These are phyloP conservation scores for Gracilariopsis chorda DNA, from an alignment of 23 red algal species.

Conservation along the genomic window DNA sequence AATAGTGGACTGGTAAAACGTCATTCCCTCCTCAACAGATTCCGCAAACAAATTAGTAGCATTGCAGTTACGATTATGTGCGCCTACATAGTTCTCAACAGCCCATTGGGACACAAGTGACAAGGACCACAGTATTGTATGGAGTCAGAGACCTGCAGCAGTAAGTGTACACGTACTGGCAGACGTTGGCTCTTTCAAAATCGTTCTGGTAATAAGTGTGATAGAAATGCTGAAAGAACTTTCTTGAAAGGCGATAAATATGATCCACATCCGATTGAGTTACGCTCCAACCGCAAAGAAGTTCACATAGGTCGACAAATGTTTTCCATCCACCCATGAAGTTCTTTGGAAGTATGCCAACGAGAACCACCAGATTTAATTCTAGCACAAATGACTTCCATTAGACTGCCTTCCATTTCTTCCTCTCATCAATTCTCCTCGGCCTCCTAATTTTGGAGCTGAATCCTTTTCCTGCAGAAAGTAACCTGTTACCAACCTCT, in stretches of 20 bases:
- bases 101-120: not conserved
- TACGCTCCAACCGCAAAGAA: not conserved
- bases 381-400: constrained; percentile 4
- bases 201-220: not conserved
- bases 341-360: not conserved
- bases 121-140: not conserved
- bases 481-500: not conserved
- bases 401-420: not conserved
- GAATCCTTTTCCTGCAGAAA: not conserved
- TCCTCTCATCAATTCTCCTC: not conserved
- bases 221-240: not conserved
- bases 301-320: constrained; percentile 14
- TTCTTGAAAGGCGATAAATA: not conserved
- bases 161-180: not conserved
- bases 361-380: not conserved
- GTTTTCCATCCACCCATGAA: not conserved
- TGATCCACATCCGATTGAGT: not conserved
- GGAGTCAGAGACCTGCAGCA: not conserved
- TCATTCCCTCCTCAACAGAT: not conserved
- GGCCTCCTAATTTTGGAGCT: not conserved
- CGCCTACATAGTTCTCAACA: not conserved
- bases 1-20: not conserved
- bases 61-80: not conserved
- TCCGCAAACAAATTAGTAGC: not conserved
- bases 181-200: not conserved